These are phyloP conservation scores for Chamaecyparis obtusa DNA, from an alignment of 75 land plant species.

Conservation along the genomic window DNA sequence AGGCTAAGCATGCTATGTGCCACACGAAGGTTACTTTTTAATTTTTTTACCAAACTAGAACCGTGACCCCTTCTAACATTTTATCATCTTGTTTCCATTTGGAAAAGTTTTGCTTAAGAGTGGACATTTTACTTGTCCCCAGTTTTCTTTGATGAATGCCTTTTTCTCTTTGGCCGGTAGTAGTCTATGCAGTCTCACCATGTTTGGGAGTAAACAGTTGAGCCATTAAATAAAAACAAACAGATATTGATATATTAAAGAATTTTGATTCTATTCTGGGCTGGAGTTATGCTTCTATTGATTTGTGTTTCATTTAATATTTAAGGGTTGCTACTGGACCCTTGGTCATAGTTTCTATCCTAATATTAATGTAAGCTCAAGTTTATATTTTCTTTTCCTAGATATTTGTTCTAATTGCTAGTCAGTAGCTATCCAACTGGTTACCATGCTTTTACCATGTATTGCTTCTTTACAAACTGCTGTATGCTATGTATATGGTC, in stretches of 20 bases:
- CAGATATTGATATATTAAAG: not conserved
- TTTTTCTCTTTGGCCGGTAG: not conserved
- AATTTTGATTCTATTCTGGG: not conserved
- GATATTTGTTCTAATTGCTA: not conserved
- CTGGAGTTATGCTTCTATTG: not conserved
- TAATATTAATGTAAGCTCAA: not conserved
- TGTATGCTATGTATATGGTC: not conserved
- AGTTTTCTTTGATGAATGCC: not conserved
- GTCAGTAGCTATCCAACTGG: not conserved
- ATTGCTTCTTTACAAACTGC: not conserved
- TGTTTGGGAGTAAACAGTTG: not conserved
- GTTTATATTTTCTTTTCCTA: not conserved
- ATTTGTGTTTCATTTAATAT: not conserved
- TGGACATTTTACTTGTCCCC: not conserved
- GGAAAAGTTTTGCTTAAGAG: not conserved
- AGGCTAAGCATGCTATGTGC: not conserved
- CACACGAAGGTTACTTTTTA: not conserved
- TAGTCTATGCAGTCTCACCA: not conserved
- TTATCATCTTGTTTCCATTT: not conserved
- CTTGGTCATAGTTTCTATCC: not conserved
- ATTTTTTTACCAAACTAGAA: not conserved
- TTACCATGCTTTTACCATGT: not conserved
- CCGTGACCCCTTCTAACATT: not conserved
- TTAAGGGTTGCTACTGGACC: not conserved
- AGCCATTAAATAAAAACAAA: not conserved